A percentile compares a stretch with the other conserved stretches of the same genome.
These are phyloP conservation scores for Dactylellina parvicollis DNA, from an alignment of 2,329 filamentous ascomycete genomes.

Conservation along the genomic window DNA sequence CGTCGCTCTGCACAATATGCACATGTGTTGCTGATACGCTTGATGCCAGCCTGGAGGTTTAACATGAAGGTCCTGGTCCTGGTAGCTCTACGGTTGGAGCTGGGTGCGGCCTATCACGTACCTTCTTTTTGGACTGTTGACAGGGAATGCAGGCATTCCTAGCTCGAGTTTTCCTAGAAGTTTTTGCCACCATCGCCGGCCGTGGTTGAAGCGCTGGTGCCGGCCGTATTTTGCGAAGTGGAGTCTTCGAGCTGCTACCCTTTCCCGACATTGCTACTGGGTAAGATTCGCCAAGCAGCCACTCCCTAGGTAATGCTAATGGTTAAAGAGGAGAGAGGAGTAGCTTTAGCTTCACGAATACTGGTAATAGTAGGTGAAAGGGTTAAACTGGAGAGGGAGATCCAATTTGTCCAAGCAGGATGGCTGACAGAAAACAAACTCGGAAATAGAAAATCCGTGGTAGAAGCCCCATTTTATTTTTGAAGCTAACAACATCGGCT, in stretches of 20 bases:
- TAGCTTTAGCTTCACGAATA: neutral
- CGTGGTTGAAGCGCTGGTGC: conserved; percentile 24
- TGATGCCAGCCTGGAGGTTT: neutral
- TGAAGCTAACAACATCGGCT: conserved; percentile 6
- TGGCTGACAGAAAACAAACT: neutral
- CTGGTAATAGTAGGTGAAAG: neutral
- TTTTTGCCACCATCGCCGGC: conserved; percentile 42
- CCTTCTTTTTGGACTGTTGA: conserved; percentile 46
- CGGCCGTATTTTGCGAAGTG: conserved; percentile 30
- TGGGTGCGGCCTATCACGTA: no score
- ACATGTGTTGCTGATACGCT: no score
- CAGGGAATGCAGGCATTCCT: conserved; percentile 39
- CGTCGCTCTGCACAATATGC: no score
- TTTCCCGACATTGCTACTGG: conserved; percentile 41
- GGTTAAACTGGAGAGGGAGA: neutral
- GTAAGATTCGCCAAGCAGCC: neutral
- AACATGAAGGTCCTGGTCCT: neutral
- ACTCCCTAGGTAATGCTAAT: neutral
- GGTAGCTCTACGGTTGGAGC: no score
- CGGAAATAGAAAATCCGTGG: conserved; percentile 3
- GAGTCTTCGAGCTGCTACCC: conserved; percentile 27
- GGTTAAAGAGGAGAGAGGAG: no score
- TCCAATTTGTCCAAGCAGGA: neutral
- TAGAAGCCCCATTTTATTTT: conserved; percentile 1
- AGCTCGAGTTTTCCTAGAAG: conserved; percentile 19